A percentile compares a stretch with the other conserved stretches of the same genome.
These are phyloP conservation scores for Diddensiella transvaalensis DNA, from an alignment of 805 yeast species.

Conservation along the genomic window DNA sequence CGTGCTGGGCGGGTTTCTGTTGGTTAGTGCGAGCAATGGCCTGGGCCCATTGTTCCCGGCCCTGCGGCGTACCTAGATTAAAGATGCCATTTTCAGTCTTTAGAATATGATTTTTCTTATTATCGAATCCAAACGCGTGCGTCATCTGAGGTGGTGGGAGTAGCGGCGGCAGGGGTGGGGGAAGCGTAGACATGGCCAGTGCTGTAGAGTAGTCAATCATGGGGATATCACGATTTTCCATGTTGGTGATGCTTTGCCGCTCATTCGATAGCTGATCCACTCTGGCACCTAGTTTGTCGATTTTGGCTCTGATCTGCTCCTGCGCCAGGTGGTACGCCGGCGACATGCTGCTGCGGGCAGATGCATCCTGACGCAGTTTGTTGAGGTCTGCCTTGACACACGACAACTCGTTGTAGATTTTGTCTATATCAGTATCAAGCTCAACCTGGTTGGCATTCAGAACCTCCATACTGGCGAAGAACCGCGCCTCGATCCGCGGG, in stretches of 20 bases:
- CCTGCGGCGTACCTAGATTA: constrained; percentile 14
- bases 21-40: neutral
- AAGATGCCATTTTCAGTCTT: constrained; percentile 11
- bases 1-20: neutral
- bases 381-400: neutral
- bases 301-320: too few relatives aligned
- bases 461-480: neutral
- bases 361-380: neutral
- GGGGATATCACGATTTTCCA: constrained; percentile 4
- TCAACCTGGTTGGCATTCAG: neutral
- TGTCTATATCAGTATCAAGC: neutral
- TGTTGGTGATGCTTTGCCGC: neutral
- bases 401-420: neutral
- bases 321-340: neutral
- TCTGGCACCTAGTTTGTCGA: neutral
- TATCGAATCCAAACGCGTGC: neutral
- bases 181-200: neutral
- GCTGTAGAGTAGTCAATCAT: constrained; percentile 8
- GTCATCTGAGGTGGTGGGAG: neutral
- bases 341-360: neutral
- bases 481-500: neutral
- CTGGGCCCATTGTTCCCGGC: constrained; percentile 12
- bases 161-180: neutral
- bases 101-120: constrained; percentile 4
- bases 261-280: neutral